A percentile compares a stretch with the other conserved stretches of the same genome.
These are phyloP conservation scores for Cladosporium sp. DNA, from an alignment of 2,329 filamentous ascomycete genomes.

Conservation along the genomic window DNA sequence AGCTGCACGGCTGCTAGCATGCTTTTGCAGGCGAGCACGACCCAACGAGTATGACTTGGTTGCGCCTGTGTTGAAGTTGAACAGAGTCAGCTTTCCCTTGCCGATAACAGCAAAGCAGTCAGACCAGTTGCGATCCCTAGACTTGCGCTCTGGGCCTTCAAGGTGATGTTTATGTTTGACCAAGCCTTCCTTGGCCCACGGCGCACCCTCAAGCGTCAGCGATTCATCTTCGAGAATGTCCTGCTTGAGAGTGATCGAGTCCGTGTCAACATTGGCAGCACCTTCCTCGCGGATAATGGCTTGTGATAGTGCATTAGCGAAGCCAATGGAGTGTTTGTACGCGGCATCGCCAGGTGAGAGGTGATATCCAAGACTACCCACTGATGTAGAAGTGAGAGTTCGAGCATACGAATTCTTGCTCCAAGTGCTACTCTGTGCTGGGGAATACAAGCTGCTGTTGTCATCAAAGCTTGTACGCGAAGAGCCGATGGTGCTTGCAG, in stretches of 20 bases:
- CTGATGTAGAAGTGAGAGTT: constrained; percentile 84
- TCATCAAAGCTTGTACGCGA: constrained; percentile 95
- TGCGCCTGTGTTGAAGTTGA: constrained; percentile 77
- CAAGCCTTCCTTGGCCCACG: constrained; percentile 96
- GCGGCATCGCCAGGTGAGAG: constrained; percentile 63
- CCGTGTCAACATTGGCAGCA: constrained; percentile 43
- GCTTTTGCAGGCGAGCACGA: constrained; percentile 31
- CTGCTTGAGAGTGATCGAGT: constrained; percentile 26
- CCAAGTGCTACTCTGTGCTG: constrained; percentile 87
- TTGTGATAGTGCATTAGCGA: constrained; percentile 92
- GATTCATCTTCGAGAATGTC: constrained; percentile 82
- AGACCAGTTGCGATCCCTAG: constrained; percentile 89
- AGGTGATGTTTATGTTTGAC: constrained; percentile 95
- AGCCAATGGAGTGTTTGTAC: constrained; percentile 94
- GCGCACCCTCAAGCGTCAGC: constrained; percentile 85
- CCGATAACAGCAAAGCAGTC: constrained; percentile 96
- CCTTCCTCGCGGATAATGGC: constrained; percentile 90
- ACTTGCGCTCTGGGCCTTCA: constrained; percentile 83
- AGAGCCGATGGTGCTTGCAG: constrained; percentile 76
- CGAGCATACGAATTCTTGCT: constrained; percentile 90
- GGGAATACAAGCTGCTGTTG: constrained; percentile 83
- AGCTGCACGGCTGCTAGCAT: constrained; percentile 24
- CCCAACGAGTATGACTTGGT: constrained; percentile 43
- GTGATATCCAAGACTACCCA: constrained; percentile 80
- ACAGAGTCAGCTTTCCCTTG: constrained; percentile 88